Evolutionary conservation across 345 rosid genomes (phyloP).

Genomic region (Gossypium anomalum): DNA sequence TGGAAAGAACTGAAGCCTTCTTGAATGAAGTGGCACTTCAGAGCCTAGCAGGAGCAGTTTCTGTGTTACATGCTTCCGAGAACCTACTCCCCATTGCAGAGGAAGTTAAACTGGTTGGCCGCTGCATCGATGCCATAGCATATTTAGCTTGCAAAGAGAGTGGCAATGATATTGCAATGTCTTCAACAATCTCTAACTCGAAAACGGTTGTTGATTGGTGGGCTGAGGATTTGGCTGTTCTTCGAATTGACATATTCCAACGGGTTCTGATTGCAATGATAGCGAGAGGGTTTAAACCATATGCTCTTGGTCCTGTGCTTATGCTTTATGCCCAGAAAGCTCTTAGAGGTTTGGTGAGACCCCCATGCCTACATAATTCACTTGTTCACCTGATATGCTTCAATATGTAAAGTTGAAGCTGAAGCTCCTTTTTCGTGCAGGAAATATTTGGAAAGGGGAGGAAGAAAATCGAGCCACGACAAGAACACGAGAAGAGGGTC

Average conservation of each 20-base stretch:
- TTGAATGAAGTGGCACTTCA: conserved; percentile 70
- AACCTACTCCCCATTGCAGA: conserved; percentile 56
- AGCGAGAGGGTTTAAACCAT: conserved; percentile 80
- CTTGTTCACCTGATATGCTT: background rate
- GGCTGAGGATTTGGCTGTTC: conserved; percentile 82
- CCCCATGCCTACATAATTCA: conserved; percentile 20
- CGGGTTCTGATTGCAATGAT: conserved; percentile 77
- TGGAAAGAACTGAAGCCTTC: conserved; percentile 69
- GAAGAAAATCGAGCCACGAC: conserved; percentile 68
- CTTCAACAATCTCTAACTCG: conserved; percentile 28
- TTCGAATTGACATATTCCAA: conserved; percentile 78
- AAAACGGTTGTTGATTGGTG: conserved; percentile 80
- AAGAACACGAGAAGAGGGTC: conserved; percentile 88
- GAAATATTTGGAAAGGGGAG: conserved; percentile 72
- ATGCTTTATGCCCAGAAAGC: conserved; percentile 95
- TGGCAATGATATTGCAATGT: conserved; percentile 30
- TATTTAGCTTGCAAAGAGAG: conserved; percentile 65
- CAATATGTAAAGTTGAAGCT: conserved; percentile 1
- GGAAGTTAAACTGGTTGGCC: conserved; percentile 67
- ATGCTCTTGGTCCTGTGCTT: conserved; percentile 81
- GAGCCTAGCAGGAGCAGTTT: conserved; percentile 63
- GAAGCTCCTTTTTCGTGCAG: conserved; percentile 36
- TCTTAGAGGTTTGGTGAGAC: conserved; percentile 92
- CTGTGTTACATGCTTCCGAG: conserved; percentile 57
- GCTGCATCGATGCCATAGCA: conserved; percentile 80